phyloP scores from a whole-genome alignment of 2,329 filamentous ascomycete species.

The Penicillium oxalicum region DNA sequence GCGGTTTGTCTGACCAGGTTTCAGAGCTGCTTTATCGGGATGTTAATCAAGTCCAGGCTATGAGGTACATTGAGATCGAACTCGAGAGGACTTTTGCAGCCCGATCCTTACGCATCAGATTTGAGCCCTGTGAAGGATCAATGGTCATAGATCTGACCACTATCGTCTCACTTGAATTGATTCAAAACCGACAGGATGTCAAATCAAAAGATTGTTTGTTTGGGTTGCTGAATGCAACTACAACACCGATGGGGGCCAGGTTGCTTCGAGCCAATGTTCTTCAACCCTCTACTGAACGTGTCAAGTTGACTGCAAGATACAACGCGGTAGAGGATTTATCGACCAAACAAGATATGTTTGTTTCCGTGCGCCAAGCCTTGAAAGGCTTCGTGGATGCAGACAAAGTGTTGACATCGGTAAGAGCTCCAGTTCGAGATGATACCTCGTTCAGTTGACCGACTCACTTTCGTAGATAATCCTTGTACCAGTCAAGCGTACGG shows the following conservation, averaged over 20 bases:
- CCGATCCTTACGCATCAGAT: conserved; percentile 80
- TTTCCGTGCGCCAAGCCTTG: conserved; percentile 64
- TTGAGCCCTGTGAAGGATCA: conserved; percentile 79
- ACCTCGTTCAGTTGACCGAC: neutral
- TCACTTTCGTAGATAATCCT: conserved; percentile 60
- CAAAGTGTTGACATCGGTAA: conserved; percentile 67
- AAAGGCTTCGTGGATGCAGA: conserved; percentile 75
- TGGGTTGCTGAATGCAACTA: conserved; percentile 75
- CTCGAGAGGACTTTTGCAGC: conserved; percentile 62
- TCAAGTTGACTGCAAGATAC: conserved; percentile 65
- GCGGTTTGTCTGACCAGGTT: conserved; percentile 54
- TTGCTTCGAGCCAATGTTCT: conserved; percentile 79
- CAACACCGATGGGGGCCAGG: conserved; percentile 82
- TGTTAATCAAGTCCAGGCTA: conserved; percentile 48
- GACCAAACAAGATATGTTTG: conserved; percentile 78
- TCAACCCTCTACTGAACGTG: conserved; percentile 72
- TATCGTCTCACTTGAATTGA: conserved; percentile 78
- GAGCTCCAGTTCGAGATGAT: conserved; percentile 10
- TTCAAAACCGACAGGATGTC: conserved; percentile 73
- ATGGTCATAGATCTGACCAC: conserved; percentile 96
- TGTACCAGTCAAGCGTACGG: conserved; percentile 59
- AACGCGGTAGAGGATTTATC: conserved; percentile 79
- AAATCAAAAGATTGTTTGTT: conserved; percentile 80
- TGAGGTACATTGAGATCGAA: conserved; percentile 73
- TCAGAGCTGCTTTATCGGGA: neutral